A percentile compares a stretch with the other conserved stretches of the same genome.
Conservation (phyloP, 2,329 filamentous ascomycete genomes). For the Fusarium avenaceum region DNA sequence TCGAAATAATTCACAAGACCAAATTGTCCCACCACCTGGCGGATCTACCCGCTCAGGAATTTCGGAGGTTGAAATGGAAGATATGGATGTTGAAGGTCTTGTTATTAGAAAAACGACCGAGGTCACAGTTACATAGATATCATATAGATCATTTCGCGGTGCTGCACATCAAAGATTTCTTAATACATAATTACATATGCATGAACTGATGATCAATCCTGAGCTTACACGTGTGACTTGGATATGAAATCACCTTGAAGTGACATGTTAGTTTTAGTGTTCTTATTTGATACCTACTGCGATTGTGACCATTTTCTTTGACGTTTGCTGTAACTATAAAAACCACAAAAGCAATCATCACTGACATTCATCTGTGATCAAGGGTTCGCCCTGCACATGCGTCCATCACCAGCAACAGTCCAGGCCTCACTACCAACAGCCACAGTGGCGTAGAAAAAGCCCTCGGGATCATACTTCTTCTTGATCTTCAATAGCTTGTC, state of each 20-base stretch:
- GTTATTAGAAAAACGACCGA: constrained; percentile 44
- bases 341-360: no score
- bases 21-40: constrained; percentile 16
- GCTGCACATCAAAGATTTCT: not conserved
- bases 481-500: constrained; percentile 59
- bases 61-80: constrained; percentile 22
- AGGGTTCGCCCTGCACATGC: constrained; percentile 26
- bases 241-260: no score
- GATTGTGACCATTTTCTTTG: no score
- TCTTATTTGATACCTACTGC: no score
- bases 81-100: constrained; percentile 28
- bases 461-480: constrained; percentile 62
- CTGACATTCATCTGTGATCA: not conserved
- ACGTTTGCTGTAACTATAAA: no score
- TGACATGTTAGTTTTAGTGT: no score
- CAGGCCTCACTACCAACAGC: constrained; percentile 67
- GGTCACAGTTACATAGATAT: constrained; percentile 21
- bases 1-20: constrained; percentile 25
- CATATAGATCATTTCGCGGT: rapidly evolving
- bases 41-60: constrained; percentile 30
- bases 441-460: constrained; percentile 61
- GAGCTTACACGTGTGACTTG: no score
- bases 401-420: constrained; percentile 43
- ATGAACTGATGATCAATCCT: not conserved
- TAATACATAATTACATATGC: constrained; percentile 10